phyloP scores from a whole-genome alignment of 257 asterid genomes.

The Fraxinus anomala region DNA sequence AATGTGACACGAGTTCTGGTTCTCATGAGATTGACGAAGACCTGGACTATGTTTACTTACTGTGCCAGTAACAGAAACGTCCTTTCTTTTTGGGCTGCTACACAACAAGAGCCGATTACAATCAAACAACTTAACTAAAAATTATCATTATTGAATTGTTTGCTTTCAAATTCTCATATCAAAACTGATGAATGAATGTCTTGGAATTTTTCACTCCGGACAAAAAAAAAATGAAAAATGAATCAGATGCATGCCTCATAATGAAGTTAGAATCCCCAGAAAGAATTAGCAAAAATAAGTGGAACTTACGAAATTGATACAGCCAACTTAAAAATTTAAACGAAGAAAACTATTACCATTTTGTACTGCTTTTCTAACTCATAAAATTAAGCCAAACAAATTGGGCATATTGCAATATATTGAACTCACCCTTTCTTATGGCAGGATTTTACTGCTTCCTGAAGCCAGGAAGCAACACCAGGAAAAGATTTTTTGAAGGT shows the following conservation, averaged over 20 bases:
- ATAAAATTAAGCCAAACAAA: slow-evolving; percentile 18
- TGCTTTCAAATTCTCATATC: neutral
- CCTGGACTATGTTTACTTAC: neutral
- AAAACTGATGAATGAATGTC: neutral
- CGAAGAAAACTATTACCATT: slow-evolving; percentile 19
- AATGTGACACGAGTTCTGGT: neutral
- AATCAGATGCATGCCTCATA: slow-evolving; percentile 8
- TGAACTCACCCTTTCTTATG: slow-evolving; percentile 78
- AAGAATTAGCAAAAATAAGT: slow-evolving; percentile 12
- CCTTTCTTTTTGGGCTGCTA: neutral
- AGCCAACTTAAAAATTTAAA: neutral
- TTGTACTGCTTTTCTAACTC: slow-evolving; percentile 19
- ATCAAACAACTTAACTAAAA: neutral
- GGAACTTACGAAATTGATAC: slow-evolving; percentile 18
- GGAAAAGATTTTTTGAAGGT: slow-evolving; percentile 82
- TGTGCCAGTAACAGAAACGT: neutral
- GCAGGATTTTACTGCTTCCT: slow-evolving; percentile 78
- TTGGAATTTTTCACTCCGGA: neutral
- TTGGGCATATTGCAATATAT: slow-evolving; percentile 21
- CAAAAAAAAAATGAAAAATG: neutral
- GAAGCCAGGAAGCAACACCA: slow-evolving; percentile 91
- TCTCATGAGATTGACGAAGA: neutral
- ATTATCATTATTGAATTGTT: neutral
- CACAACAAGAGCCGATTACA: neutral
- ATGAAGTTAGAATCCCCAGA: slow-evolving; percentile 6